Evolutionary conservation across 2,329 filamentous ascomycete species (phyloP).

Genomic region (Apiospora pterosperma): DNA sequence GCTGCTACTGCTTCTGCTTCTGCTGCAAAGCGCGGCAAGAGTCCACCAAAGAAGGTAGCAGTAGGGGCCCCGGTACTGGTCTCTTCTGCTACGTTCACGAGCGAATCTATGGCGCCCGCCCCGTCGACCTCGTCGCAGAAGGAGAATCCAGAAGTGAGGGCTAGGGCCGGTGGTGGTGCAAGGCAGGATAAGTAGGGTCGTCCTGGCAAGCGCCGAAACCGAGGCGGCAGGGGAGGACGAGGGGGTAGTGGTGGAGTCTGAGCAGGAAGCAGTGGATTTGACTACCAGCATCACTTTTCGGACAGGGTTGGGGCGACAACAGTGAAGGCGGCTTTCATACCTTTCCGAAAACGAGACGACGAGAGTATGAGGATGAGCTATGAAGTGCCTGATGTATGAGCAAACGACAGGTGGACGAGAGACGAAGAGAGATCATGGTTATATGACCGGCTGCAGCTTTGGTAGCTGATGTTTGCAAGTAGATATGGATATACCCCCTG

Average conservation of each 20-base stretch:
- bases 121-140: neutral
- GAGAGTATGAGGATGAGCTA: neutral
- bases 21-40: neutral
- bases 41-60: neutral
- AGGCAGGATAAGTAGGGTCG: slow-evolving; percentile 5
- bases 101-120: neutral
- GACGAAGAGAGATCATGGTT: neutral
- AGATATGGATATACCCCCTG: neutral
- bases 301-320: neutral
- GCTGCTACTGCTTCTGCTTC: neutral
- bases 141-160: neutral
- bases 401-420: neutral
- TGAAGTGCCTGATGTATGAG: neutral
- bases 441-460: neutral
- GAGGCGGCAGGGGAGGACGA: neutral
- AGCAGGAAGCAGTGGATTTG: neutral
- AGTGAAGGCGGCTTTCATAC: neutral
- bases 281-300: neutral
- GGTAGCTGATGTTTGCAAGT: neutral
- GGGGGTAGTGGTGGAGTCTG: neutral
- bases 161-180: neutral
- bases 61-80: neutral
- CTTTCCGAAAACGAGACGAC: neutral
- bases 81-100: neutral
- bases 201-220: slow-evolving; percentile 5